A percentile compares a stretch with the other conserved stretches of the same genome.
phyloP scores from a whole-genome alignment of 495 filamentous ascomycete genomes.

The Clohesyomyces aquaticus region DNA sequence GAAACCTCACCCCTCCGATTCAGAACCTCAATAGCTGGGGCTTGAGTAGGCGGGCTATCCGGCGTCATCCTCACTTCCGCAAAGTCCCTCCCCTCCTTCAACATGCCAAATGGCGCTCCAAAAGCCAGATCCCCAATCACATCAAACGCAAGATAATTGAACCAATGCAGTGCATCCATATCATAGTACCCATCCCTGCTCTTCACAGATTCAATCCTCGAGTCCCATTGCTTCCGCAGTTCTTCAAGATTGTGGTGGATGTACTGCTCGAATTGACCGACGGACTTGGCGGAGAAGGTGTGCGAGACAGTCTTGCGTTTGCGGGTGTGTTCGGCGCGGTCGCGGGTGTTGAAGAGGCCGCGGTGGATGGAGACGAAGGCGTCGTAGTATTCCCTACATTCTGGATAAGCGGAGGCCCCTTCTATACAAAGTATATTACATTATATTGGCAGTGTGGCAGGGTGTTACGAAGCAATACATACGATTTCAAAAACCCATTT shows the following conservation, averaged over 20 bases:
- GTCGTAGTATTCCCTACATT: conserved; percentile 84
- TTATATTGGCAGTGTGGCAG: no score
- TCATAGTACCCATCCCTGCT: conserved; percentile 61
- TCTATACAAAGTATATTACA: no score
- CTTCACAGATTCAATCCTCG: conserved; percentile 41
- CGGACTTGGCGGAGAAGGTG: conserved; percentile 81
- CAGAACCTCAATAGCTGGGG: conserved; percentile 71
- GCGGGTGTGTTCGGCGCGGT: conserved; percentile 79
- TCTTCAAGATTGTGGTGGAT: conserved; percentile 78
- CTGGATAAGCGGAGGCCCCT: no score
- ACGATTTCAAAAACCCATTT: conserved; percentile 52
- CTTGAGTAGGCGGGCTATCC: conserved; percentile 57
- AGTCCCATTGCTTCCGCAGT: conserved; percentile 75
- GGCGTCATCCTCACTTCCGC: conserved; percentile 64
- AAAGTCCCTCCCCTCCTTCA: conserved; percentile 64
- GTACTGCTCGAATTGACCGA: conserved; percentile 88
- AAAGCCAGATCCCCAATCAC: conserved; percentile 77
- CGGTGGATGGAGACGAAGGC: conserved; percentile 86
- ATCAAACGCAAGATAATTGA: conserved; percentile 93
- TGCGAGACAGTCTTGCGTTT: conserved; percentile 90
- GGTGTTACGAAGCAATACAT: conserved; percentile 23
- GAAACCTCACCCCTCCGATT: conserved; percentile 72
- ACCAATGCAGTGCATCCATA: conserved; percentile 85
- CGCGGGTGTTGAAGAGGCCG: conserved; percentile 88
- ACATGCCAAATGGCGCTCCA: conserved; percentile 54